Evolutionary conservation across 176 grass and related monocot genomes (phyloP).

Genomic region (Triticum timopheevii): DNA sequence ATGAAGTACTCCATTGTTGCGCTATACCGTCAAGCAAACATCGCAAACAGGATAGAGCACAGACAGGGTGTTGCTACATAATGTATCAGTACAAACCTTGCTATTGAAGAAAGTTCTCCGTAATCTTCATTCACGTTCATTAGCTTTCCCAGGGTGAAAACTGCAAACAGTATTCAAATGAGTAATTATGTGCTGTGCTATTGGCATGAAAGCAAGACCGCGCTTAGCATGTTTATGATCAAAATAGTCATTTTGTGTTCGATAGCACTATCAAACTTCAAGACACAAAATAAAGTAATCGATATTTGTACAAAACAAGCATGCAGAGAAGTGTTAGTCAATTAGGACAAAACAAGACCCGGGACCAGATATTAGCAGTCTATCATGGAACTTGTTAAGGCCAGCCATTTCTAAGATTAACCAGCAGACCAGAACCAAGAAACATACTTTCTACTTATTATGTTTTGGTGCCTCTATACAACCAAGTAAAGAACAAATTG

Average conservation of each 20-base stretch:
- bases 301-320: neutral
- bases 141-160: constrained; percentile 82
- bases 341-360: neutral
- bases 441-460: neutral
- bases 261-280: constrained; percentile 1
- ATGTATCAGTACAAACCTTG: constrained; percentile 51
- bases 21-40: constrained; percentile 16
- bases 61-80: neutral
- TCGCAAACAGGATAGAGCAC: neutral
- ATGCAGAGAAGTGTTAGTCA: neutral
- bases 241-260: neutral
- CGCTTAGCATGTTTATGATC: neutral
- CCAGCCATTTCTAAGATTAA: neutral
- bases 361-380: neutral
- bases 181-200: neutral
- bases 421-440: neutral
- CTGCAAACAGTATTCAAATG: constrained; percentile 29
- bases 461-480: neutral
- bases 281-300: neutral
- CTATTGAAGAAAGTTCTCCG: constrained; percentile 77
- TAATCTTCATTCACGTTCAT: constrained; percentile 87
- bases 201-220: neutral
- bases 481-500: neutral
- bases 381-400: neutral
- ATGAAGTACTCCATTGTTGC: neutral